Conservation (phyloP, 768 basidiomycete genomes). For the Strobilomyces dryophilus region DNA sequence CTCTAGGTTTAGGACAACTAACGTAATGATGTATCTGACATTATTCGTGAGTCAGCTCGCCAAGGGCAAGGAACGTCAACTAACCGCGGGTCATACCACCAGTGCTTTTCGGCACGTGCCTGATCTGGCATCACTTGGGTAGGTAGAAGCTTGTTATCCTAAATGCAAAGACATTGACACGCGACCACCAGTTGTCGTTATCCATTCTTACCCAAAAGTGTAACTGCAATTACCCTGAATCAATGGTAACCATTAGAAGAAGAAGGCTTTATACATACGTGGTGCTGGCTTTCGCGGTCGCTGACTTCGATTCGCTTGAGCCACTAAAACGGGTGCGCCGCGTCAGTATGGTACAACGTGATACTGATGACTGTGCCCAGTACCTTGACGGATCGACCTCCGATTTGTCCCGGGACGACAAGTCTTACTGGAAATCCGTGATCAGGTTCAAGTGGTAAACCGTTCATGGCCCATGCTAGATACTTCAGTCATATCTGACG, state of each 20-base stretch:
- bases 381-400: constrained; percentile 50
- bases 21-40: constrained; percentile 32
- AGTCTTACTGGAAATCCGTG: constrained; percentile 66
- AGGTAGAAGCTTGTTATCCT: constrained; percentile 63
- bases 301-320: constrained; percentile 51
- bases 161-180: background rate
- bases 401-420: constrained; percentile 60
- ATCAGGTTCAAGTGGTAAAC: constrained; percentile 53
- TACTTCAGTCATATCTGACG: background rate
- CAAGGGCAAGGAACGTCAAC: background rate
- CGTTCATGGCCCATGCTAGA: constrained; percentile 55
- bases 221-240: constrained; percentile 17
- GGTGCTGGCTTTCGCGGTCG: constrained; percentile 48
- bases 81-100: constrained; percentile 53
- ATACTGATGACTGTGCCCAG: background rate
- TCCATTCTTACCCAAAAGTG: constrained; percentile 32
- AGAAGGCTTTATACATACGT: constrained; percentile 26
- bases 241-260: background rate
- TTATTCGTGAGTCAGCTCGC: background rate
- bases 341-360: background rate
- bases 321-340: constrained; percentile 38
- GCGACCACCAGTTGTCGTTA: background rate
- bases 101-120: constrained; percentile 45
- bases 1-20: constrained; percentile 6
- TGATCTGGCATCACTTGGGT: constrained; percentile 47